Percentiles rank a stretch among this genome's conserved stretches.
phyloP scores from a whole-genome alignment of 495 filamentous ascomycete genomes.

The Pyrenula aspistea region DNA sequence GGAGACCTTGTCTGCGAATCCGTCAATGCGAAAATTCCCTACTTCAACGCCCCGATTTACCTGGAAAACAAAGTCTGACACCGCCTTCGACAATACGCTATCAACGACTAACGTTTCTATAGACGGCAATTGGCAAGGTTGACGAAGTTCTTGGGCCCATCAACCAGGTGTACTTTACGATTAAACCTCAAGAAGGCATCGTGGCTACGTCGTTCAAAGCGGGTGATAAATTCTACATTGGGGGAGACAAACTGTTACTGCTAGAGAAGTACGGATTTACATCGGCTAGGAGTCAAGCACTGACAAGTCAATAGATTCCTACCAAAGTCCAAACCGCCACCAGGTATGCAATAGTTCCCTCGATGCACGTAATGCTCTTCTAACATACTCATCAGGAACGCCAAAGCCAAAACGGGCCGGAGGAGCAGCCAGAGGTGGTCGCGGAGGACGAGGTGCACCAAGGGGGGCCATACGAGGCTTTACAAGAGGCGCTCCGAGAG shows the following conservation, averaged over 20 bases:
- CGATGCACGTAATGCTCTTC: constrained; percentile 16
- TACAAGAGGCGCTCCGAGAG: constrained; percentile 29
- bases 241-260: constrained; percentile 84
- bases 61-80: constrained; percentile 83
- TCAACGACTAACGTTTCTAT: background rate
- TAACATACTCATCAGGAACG: constrained; percentile 22
- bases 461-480: constrained; percentile 29
- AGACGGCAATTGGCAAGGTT: constrained; percentile 48
- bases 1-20: constrained; percentile 94
- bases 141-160: constrained; percentile 73
- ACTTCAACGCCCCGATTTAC: constrained; percentile 98
- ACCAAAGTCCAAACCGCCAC: constrained; percentile 81
- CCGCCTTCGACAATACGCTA: constrained; percentile 9
- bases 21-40: constrained; percentile 87
- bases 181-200: constrained; percentile 94
- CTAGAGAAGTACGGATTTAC: constrained; percentile 54
- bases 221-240: constrained; percentile 96
- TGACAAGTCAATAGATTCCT: constrained; percentile 52
- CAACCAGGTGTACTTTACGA: constrained; percentile 95
- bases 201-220: constrained; percentile 86
- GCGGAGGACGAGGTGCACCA: constrained; percentile 27
- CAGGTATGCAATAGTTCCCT: constrained; percentile 36
- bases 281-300: background rate
- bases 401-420: constrained; percentile 47
- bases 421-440: constrained; percentile 34